Percentiles rank a stretch among this genome's conserved stretches.
Evolutionary conservation across 2,329 filamentous ascomycete species (phyloP).

Genomic region (Venturiaceae sp.): DNA sequence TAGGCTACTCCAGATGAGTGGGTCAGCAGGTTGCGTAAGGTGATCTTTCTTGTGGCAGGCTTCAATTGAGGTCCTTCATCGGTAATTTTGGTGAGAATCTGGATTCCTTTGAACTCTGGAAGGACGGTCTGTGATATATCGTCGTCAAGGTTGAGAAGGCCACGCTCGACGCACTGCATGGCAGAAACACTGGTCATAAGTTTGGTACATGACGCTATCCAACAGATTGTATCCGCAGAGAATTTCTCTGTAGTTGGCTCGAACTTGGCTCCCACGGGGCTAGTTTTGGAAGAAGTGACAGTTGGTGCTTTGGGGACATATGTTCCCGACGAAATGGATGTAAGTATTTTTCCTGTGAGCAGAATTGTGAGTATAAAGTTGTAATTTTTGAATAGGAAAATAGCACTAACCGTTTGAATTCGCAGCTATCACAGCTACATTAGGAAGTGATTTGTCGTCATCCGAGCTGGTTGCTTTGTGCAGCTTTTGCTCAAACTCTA

Average conservation of each 20-base stretch:
- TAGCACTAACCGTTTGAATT: not conserved
- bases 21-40: slow-evolving; percentile 27
- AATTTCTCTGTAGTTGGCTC: not conserved
- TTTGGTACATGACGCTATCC: slow-evolving; percentile 9
- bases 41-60: slow-evolving; percentile 6
- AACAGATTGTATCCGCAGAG: slow-evolving; percentile 1
- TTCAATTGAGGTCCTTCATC: slow-evolving; percentile 1
- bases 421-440: slow-evolving; percentile 1
- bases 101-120: slow-evolving; percentile 3
- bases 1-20: slow-evolving; percentile 41
- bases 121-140: not conserved
- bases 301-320: not conserved
- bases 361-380: not conserved
- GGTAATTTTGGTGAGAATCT: slow-evolving; percentile 4
- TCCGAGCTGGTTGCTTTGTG: not conserved
- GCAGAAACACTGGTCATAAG: slow-evolving; percentile 3
- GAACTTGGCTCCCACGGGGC: not conserved
- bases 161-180: slow-evolving; percentile 8
- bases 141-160: slow-evolving; percentile 6
- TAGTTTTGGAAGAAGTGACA: not conserved
- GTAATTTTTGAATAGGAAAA: not conserved
- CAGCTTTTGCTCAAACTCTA: slow-evolving; percentile 1
- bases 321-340: not conserved
- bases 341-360: not conserved
- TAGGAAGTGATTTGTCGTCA: not conserved